phyloP scores from a whole-genome alignment of 208 protist species.

The Trypanosoma lewisi region DNA sequence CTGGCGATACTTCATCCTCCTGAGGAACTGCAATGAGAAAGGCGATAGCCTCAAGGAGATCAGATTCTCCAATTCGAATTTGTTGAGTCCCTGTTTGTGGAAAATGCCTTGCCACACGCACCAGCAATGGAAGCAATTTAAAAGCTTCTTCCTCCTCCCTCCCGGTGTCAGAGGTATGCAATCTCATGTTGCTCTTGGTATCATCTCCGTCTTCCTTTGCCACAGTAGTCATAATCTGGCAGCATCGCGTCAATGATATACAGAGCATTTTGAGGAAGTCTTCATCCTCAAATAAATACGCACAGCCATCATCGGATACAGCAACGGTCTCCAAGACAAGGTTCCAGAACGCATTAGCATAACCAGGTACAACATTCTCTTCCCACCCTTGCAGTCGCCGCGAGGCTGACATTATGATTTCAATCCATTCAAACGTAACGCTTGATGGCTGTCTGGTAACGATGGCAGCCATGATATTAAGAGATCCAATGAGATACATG shows the following conservation, averaged over 20 bases:
- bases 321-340: conserved; percentile 37
- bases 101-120: conserved; percentile 7
- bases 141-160: not conserved
- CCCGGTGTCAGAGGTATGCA: not conserved
- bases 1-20: not conserved
- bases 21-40: conserved; percentile 1
- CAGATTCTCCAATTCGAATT: not conserved
- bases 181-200: not conserved
- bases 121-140: conserved; percentile 14
- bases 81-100: not conserved
- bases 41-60: conserved; percentile 17
- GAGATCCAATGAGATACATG: conserved; percentile 43
- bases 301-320: conserved; percentile 52
- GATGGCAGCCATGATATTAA: conserved; percentile 67
- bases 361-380: conserved; percentile 17
- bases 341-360: conserved; percentile 34
- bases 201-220: not conserved
- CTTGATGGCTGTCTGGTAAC: conserved; percentile 36
- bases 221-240: not conserved
- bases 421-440: conserved; percentile 86
- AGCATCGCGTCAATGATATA: conserved; percentile 25
- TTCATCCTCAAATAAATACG: conserved; percentile 57
- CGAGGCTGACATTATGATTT: conserved; percentile 37
- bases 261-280: conserved; percentile 21
- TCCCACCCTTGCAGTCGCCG: conserved; percentile 23